phyloP scores from a whole-genome alignment of 495 filamentous ascomycete genomes.

The Friedmanniomyces endolithicus region DNA sequence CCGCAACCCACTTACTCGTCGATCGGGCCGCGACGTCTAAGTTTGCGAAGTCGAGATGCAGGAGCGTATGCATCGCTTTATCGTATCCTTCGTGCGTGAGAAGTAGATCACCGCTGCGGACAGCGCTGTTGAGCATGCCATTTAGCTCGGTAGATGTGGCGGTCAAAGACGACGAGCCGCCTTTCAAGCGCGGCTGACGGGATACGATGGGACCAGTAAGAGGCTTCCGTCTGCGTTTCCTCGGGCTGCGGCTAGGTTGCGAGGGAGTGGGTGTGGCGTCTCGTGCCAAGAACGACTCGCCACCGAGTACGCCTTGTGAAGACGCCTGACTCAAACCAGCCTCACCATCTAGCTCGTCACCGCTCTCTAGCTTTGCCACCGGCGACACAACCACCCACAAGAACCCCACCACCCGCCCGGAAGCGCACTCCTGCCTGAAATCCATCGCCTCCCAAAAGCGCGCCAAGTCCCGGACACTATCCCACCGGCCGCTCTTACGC shows the following conservation, averaged over 20 bases:
- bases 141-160: constrained; percentile 27
- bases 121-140: constrained; percentile 1
- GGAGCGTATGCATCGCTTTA: constrained; percentile 59
- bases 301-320: not conserved
- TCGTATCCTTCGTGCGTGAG: constrained; percentile 44
- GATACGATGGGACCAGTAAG: constrained; percentile 42
- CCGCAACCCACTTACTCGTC: constrained; percentile 60
- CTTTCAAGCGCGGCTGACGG: constrained; percentile 44
- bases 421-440: constrained; percentile 88
- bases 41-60: constrained; percentile 75
- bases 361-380: not conserved
- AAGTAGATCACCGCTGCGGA: constrained; percentile 2
- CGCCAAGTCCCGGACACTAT: constrained; percentile 64
- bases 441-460: constrained; percentile 99
- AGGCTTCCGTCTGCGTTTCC: constrained; percentile 30
- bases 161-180: constrained; percentile 19
- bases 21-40: constrained; percentile 53
- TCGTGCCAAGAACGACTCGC: too few relatives aligned
- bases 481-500: constrained; percentile 57
- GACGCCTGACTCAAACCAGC: constrained; percentile 22
- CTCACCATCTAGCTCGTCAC: constrained; percentile 24
- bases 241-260: not conserved
- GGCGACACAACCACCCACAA: constrained; percentile 77
- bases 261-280: constrained; percentile 1
- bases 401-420: constrained; percentile 82